Base-by-base conservation (phyloP, 1,139 yeast genomes). In the Yarrowia galli region DNA sequence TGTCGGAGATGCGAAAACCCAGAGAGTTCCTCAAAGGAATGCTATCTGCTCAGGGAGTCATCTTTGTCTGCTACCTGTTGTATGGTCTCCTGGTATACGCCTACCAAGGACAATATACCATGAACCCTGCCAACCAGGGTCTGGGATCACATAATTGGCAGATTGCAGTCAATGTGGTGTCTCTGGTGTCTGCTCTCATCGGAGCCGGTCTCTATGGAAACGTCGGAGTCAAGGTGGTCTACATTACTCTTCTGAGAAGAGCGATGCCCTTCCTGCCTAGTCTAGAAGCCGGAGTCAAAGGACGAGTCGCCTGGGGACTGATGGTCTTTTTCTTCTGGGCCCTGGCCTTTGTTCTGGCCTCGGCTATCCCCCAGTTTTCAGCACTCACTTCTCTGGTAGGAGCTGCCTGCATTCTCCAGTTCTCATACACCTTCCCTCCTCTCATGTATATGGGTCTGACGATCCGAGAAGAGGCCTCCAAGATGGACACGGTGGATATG, bases 361-460 rank as follows among this genome's bases (percentile, higher is more conserved):
- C 51, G 0, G 51, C 51, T 12, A 46, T 46, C 3, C 51, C 51
- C 15, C 51, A 46, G 35, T 46, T 46, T 25, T 46, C 51, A 5
- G 35, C 51, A 3, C 51, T 46, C 51, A 46, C 51, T 8, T 46
- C 51, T 25, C 51, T 46, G 2, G 51, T 46, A 3, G 51, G 51
- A 46, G 51, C 51, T 1, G 51, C 51, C 15, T 46, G 51, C 25
- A 46, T 46, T 35, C 51, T 46, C 32, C 51, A 46, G 51, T 46
- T 46, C 51, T 46, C 51, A 8, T 46, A 46, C 51, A 46, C 51
- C 35, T 46, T 46, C 12, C 51, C 51, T 8, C 51, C 51, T 2
- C 51, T 46, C 51, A 46, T 46, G 51, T 46, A 46, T 15, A 46
- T 46, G 51, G 51, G 51, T n/a, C 35, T 46, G 51, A 46, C 51